phyloP scores from a whole-genome alignment of 305 asterid genomes.

The Solanum hybrid region DNA sequence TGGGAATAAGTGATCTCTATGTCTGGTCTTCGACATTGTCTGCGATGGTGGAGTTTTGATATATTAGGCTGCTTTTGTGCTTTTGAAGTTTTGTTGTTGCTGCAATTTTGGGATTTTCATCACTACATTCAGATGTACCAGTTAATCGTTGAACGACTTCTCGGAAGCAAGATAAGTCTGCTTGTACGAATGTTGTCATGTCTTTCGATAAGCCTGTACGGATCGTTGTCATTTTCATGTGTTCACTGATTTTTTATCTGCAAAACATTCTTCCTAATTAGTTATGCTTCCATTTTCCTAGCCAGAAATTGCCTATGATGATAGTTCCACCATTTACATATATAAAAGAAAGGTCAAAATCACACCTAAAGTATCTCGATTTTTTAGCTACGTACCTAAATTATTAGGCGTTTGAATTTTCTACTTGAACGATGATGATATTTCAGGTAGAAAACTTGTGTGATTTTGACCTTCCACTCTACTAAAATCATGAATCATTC shows the following conservation, averaged over 20 bases:
- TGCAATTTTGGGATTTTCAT: not conserved
- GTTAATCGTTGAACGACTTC: not conserved
- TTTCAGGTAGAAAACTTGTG: not conserved
- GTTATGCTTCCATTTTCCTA: not conserved
- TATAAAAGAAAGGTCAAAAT: not conserved
- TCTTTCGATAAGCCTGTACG: not conserved
- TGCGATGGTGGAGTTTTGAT: not conserved
- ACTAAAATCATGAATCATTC: not conserved
- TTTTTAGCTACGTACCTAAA: not conserved
- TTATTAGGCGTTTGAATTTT: not conserved
- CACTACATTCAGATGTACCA: not conserved
- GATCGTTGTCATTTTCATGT: not conserved
- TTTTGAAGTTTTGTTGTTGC: not conserved
- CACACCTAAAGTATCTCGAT: not conserved
- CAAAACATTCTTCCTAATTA: not conserved
- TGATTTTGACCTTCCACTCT: not conserved
- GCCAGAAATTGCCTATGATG: not conserved
- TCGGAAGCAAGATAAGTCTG: not conserved
- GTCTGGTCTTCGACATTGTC: slow-evolving; percentile 9
- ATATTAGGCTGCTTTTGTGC: not conserved
- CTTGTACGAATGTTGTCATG: not conserved
- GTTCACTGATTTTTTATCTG: not conserved
- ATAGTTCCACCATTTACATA: not conserved
- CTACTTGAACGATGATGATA: not conserved
- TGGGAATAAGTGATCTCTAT: not conserved